phyloP scores from a whole-genome alignment of 441 rosid species.

The Populus hybrid region DNA sequence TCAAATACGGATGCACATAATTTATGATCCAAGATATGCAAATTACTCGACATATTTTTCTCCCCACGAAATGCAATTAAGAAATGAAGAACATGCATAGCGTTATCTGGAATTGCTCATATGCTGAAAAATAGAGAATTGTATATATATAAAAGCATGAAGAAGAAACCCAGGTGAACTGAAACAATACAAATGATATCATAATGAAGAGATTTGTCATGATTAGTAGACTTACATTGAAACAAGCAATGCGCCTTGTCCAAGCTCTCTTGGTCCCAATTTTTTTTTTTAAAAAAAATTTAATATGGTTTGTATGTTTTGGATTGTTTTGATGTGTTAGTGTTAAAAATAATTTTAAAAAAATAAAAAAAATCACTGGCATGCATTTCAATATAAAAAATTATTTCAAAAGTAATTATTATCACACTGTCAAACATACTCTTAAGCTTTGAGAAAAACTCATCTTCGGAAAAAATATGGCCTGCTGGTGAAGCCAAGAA shows the following conservation, averaged over 20 bases:
- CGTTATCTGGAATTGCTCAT: background rate
- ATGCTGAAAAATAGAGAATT: background rate
- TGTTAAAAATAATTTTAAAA: no score
- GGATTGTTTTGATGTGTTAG: no score
- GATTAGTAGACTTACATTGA: slow-evolving; percentile 12
- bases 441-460: slow-evolving; percentile 10
- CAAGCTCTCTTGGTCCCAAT: slow-evolving; percentile 6
- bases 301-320: no score
- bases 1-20: no score
- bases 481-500: slow-evolving; percentile 17
- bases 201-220: background rate
- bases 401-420: no score
- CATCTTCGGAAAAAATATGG: slow-evolving; percentile 4
- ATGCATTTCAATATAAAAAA: no score
- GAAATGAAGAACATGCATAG: background rate
- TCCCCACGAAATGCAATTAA: no score
- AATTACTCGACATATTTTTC: no score
- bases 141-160: background rate
- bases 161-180: background rate
- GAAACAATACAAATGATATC: background rate
- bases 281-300: no score
- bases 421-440: background rate
- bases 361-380: no score
- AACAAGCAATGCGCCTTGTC: slow-evolving; percentile 20
- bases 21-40: no score